phyloP scores from a whole-genome alignment of 805 yeast genomes.

The Pichia insulana region DNA sequence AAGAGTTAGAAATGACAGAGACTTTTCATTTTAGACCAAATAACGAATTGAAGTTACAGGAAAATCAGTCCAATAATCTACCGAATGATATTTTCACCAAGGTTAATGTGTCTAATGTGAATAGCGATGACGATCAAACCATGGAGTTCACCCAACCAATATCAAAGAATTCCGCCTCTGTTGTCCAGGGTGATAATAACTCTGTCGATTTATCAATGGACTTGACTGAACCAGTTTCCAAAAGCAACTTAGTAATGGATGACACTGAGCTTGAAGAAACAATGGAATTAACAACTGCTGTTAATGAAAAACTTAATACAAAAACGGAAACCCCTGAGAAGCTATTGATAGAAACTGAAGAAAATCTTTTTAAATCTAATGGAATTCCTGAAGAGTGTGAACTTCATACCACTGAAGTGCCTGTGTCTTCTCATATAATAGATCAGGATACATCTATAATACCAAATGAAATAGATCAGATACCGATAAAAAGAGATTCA shows the following conservation, averaged over 20 bases:
- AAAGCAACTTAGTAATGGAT: not conserved
- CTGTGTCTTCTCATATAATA: no score
- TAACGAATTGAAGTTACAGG: not conserved
- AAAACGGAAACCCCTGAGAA: not conserved
- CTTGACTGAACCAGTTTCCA: slow-evolving; percentile 3
- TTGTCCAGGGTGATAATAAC: not conserved
- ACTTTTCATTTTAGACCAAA: not conserved
- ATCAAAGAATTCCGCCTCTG: slow-evolving; percentile 11
- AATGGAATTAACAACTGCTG: not conserved
- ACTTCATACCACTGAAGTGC: not conserved
- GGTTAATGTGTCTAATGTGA: no score
- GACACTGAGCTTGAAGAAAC: not conserved
- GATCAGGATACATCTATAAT: not conserved
- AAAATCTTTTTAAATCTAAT: no score
- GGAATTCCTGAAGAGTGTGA: no score
- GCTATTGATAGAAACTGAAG: not conserved
- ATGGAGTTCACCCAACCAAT: slow-evolving; percentile 17
- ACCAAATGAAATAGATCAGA: no score
- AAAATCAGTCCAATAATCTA: not conserved
- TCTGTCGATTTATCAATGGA: slow-evolving; percentile 10
- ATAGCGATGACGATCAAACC: slow-evolving; percentile 6
- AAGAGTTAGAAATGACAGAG: slow-evolving; percentile 7
- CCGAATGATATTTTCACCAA: no score
- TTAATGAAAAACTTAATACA: no score
- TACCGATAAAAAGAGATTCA: no score